These are phyloP conservation scores for Triangularia setosa DNA, from an alignment of 2,329 filamentous ascomycete species.

Conservation along the genomic window DNA sequence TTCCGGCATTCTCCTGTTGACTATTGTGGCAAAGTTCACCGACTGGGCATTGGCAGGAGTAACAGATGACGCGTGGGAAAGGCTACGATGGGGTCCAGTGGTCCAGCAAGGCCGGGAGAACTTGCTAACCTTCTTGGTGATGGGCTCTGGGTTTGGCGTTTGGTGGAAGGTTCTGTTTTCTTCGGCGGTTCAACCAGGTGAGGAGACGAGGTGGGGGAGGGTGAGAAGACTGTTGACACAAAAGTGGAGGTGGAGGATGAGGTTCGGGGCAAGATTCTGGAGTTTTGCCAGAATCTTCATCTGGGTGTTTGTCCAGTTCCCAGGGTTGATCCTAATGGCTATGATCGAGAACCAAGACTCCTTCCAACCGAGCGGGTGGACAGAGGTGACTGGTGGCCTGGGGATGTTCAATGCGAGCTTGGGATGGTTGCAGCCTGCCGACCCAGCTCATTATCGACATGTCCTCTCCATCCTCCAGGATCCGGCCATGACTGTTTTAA, in stretches of 20 bases:
- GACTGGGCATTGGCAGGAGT: not conserved
- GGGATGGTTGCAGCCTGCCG: not conserved
- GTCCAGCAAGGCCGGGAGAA: not conserved
- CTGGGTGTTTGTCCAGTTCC: not conserved
- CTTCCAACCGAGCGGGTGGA: not conserved
- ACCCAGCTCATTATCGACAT: not conserved
- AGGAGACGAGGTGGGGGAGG: not conserved
- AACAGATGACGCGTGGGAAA: not conserved
- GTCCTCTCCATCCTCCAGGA: not conserved
- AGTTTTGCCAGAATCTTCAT: not conserved
- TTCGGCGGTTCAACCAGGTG: not conserved
- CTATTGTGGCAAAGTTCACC: not conserved
- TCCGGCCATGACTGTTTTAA: not conserved
- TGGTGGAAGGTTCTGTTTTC: not conserved
- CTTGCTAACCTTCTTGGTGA: not conserved
- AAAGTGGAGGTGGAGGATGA: not conserved
- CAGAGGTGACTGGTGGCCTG: not conserved
- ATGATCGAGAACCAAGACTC: not conserved
- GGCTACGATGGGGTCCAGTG: not conserved
- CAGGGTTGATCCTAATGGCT: not conserved
- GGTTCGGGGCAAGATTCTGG: not conserved
- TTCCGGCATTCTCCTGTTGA: not conserved
- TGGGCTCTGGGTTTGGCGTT: not conserved
- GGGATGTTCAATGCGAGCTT: not conserved
- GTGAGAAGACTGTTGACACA: not conserved